Conservation (phyloP, 371 early-diverging fungal genomes). For the Smittium mucronatum region DNA sequence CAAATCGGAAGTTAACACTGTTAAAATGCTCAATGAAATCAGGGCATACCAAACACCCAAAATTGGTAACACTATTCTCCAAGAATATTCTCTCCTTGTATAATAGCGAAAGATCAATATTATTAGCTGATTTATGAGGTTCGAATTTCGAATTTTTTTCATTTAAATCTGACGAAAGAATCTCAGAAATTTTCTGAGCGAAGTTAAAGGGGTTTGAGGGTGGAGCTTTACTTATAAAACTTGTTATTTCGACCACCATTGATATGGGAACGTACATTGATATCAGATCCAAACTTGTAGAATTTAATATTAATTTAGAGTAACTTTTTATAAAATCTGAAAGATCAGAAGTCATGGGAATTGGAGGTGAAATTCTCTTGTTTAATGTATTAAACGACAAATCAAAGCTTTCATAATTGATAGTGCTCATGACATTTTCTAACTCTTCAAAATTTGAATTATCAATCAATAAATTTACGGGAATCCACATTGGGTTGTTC, state of each 20-base stretch:
- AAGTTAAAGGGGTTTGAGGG: neutral
- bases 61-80: neutral
- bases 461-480: neutral
- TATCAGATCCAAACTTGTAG: neutral
- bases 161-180: neutral
- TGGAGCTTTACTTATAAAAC: constrained; percentile 3
- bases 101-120: neutral
- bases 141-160: neutral
- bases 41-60: constrained; percentile 6
- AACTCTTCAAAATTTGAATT: neutral
- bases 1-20: constrained; percentile 49
- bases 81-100: neutral
- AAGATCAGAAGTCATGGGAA: neutral
- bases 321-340: neutral
- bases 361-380: neutral
- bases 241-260: neutral
- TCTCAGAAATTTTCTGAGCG: neutral
- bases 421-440: neutral
- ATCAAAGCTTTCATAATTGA: neutral
- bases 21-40: constrained; percentile 39
- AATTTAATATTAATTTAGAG: neutral
- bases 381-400: neutral
- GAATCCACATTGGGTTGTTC: neutral
- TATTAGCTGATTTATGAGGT: neutral
- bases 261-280: neutral